These are phyloP conservation scores for Wickerhamiella cacticola DNA, from an alignment of 805 yeast species.

Conservation along the genomic window DNA sequence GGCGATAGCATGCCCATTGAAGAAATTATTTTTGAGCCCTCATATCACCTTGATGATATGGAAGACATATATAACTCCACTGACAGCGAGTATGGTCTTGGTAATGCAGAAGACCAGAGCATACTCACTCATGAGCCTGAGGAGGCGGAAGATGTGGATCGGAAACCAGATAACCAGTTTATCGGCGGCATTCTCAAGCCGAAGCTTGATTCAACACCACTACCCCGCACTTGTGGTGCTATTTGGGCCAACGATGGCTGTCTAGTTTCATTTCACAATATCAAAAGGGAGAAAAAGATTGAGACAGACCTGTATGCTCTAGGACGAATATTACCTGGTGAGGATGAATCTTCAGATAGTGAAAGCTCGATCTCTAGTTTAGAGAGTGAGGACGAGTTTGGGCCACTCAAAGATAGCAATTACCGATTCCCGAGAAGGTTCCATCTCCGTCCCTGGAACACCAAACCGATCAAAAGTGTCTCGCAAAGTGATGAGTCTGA, in stretches of 20 bases:
- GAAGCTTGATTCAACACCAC: slow-evolving; percentile 66
- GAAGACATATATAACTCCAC: slow-evolving; percentile 24
- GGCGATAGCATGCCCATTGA: slow-evolving; percentile 45
- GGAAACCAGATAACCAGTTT: slow-evolving; percentile 8
- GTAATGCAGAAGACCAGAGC: not conserved
- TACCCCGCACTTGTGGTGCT: slow-evolving; percentile 91
- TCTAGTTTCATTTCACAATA: slow-evolving; percentile 70
- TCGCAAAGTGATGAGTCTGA: slow-evolving; percentile 1
- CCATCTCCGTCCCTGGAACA: slow-evolving; percentile 1
- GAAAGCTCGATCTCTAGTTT: slow-evolving; percentile 16
- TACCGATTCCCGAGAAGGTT: slow-evolving; percentile 17
- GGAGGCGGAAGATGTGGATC: slow-evolving; percentile 5
- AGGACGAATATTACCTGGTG: slow-evolving; percentile 22
- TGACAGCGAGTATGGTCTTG: slow-evolving; percentile 21
- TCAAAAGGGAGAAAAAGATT: slow-evolving; percentile 32
- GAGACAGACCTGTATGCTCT: slow-evolving; percentile 13
- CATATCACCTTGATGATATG: not conserved
- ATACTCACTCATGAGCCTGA: not conserved
- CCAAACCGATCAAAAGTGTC: not conserved
- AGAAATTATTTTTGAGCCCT: slow-evolving; percentile 20
- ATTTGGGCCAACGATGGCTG: slow-evolving; percentile 71
- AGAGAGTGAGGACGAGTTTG: slow-evolving; percentile 10
- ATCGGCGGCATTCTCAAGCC: slow-evolving; percentile 22
- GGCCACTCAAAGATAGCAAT: not conserved
- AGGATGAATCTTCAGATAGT: slow-evolving; percentile 3